Conservation (phyloP, 2,329 filamentous ascomycete genomes). For the Parastagonospora nodorum region DNA sequence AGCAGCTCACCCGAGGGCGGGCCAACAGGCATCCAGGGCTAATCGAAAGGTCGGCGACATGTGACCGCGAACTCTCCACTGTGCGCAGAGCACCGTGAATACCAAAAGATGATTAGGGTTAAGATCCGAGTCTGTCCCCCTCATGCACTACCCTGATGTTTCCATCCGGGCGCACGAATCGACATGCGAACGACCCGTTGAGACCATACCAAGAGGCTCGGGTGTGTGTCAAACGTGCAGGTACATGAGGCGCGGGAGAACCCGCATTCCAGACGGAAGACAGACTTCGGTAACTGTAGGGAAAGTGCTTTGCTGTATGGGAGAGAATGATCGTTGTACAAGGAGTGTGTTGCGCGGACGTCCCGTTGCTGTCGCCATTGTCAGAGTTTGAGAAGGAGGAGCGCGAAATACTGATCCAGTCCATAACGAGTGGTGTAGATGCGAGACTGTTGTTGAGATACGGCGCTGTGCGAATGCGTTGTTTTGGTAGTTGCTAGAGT, state of each 20-base stretch:
- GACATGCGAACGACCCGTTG: constrained; percentile 53
- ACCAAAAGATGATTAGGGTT: constrained; percentile 90
- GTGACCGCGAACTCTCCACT: constrained; percentile 47
- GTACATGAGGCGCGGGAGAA: constrained; percentile 48
- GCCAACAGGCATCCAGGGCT: constrained; percentile 37
- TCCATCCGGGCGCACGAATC: constrained; percentile 44
- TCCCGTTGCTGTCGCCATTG: constrained; percentile 34
- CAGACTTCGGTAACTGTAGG: constrained; percentile 75
- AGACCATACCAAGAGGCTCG: constrained; percentile 65
- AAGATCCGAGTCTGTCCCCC: constrained; percentile 83
- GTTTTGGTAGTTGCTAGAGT: constrained; percentile 20
- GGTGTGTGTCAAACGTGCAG: constrained; percentile 56
- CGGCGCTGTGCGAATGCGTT: constrained; percentile 15
- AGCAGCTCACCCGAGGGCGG: constrained; percentile 21
- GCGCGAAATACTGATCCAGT: constrained; percentile 18
- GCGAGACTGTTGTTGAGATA: not conserved
- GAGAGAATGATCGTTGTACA: constrained; percentile 37
- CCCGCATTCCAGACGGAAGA: constrained; percentile 67
- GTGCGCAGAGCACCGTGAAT: constrained; percentile 55
- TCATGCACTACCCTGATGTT: constrained; percentile 45
- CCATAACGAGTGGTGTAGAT: constrained; percentile 6
- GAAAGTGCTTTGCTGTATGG: constrained; percentile 71
- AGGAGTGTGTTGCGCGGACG: constrained; percentile 26
- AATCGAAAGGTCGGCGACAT: constrained; percentile 74
- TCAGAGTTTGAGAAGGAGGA: constrained; percentile 25